These are phyloP conservation scores for Globisporangium ultimum DNA, from an alignment of 352 stramenopile species.

Conservation along the genomic window DNA sequence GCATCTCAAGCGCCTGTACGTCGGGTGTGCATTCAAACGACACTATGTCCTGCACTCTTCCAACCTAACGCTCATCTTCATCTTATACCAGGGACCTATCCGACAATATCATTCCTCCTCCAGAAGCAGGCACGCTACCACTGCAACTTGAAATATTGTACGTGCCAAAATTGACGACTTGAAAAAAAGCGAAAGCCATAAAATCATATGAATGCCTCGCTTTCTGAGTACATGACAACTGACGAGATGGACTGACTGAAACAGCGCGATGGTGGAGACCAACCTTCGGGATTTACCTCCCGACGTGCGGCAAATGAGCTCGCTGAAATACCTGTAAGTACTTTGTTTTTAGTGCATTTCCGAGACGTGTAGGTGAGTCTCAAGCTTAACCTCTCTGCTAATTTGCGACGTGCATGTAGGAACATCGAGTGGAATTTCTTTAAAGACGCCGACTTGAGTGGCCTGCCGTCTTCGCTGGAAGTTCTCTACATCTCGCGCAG, in stretches of 20 bases:
- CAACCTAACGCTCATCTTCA: neutral
- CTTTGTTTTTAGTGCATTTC: neutral
- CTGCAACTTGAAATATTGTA: slow-evolving; percentile 22
- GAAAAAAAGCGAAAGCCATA: too few species aligned
- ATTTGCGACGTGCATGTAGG: slow-evolving; percentile 4
- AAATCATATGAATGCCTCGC: too few species aligned
- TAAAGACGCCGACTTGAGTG: slow-evolving; percentile 15
- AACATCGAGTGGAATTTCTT: slow-evolving; percentile 38
- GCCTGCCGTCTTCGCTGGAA: slow-evolving; percentile 24
- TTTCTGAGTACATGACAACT: too few species aligned
- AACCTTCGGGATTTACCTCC: slow-evolving; percentile 13
- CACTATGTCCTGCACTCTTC: neutral
- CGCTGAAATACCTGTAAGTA: slow-evolving; percentile 22
- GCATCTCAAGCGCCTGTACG: slow-evolving; percentile 30
- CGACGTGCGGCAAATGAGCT: slow-evolving; percentile 16
- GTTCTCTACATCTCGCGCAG: slow-evolving; percentile 20
- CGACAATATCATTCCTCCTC: slow-evolving; percentile 18
- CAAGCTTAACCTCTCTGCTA: neutral
- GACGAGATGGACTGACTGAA: too few species aligned
- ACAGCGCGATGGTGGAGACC: slow-evolving; percentile 6
- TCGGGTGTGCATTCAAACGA: neutral
- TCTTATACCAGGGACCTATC: slow-evolving; percentile 15
- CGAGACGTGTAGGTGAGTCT: neutral
- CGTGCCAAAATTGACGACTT: neutral
- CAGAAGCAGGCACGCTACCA: slow-evolving; percentile 14